phyloP scores from a whole-genome alignment of 805 yeast species.

The Starmerella sirachaensis region DNA sequence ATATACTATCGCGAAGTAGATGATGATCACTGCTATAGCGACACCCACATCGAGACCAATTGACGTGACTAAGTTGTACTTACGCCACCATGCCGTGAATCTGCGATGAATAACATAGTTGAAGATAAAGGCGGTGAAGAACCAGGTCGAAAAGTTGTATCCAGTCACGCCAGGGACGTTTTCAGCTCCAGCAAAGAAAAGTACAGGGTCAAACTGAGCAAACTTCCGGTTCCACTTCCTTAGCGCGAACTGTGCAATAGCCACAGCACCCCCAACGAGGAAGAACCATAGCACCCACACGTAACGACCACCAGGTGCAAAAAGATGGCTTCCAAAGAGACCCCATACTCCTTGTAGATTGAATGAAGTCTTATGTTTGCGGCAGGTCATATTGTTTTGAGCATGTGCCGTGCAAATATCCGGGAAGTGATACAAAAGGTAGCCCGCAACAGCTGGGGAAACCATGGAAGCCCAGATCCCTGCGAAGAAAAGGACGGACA shows the following conservation, averaged over 20 bases:
- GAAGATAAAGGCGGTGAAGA: slow-evolving; percentile 42
- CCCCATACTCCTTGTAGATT: slow-evolving; percentile 58
- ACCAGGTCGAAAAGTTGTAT: slow-evolving; percentile 49
- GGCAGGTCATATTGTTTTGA: slow-evolving; percentile 54
- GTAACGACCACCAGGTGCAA: slow-evolving; percentile 54
- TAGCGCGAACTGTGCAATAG: slow-evolving; percentile 33
- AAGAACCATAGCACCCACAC: slow-evolving; percentile 49
- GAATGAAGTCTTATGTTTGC: slow-evolving; percentile 31
- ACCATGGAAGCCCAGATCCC: slow-evolving; percentile 34
- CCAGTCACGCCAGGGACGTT: slow-evolving; percentile 68
- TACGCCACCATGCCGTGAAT: slow-evolving; percentile 48
- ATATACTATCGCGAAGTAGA: slow-evolving; percentile 36
- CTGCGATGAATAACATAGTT: slow-evolving; percentile 44
- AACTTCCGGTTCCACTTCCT: slow-evolving; percentile 31
- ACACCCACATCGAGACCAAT: slow-evolving; percentile 59
- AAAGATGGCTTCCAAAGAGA: slow-evolving; percentile 41
- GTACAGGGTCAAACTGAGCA: slow-evolving; percentile 49
- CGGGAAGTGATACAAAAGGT: slow-evolving; percentile 29
- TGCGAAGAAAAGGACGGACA: slow-evolving; percentile 39
- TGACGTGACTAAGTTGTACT: slow-evolving; percentile 41
- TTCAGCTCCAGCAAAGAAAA: slow-evolving; percentile 48
- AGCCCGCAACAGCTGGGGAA: slow-evolving; percentile 35
- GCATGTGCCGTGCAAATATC: slow-evolving; percentile 40
- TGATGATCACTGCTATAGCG: slow-evolving; percentile 49
- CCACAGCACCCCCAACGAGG: slow-evolving; percentile 42